Base-by-base conservation (phyloP, 140 eudicot genomes). In the Anethum foeniculum region DNA sequence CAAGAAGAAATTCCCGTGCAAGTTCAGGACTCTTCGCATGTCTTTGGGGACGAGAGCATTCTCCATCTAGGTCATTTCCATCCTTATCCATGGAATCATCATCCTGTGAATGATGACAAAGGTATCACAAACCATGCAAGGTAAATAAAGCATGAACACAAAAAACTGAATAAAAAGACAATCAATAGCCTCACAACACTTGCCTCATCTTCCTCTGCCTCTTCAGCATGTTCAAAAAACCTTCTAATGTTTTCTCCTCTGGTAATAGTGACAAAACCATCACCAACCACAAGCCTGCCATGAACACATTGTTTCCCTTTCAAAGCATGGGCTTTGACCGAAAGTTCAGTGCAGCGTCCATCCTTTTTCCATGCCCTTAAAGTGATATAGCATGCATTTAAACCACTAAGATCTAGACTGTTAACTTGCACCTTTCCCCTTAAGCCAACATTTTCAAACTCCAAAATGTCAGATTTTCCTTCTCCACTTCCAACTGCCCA, bases 11-110 rank as follows among this genome's bases (percentile, higher is more conserved):
- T 83, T 95, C 97, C 41, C 97, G 90, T 77, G 99, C 99, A 86
- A 92, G 97, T 80, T 95, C 99, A 51, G 99, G 99, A 84, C 97
- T 95, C 90, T 95, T 95, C 36, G 99, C 99, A 87, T 95, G 99
- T 85, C 89, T 95, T 76, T 92, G 99, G 76, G 99, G 99, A 65
- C 97, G 95, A 75, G 99, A 90, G 84, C 97, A 90, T 81, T 92
- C 99, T 76, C 97, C 97, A 85, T 95, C 99, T 73, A 92, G 71
- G 64, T 92, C 99, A 88, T 89, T 95, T 82, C 97, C 98, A 80
- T 92, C 98, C 83, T 90, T 92, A 82, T 95, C 99, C 93, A 95
- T 84, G 82, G 97, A 90, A 82, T 92, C 97, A 90, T 95, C 99
- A 90, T 95, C 99, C 99, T 95, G 86, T 75, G 75, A 81, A 54